Percentiles rank a stretch among this genome's conserved stretches.
Evolutionary conservation across 345 rosid species (phyloP).

Genomic region (Lepidium sativum): DNA sequence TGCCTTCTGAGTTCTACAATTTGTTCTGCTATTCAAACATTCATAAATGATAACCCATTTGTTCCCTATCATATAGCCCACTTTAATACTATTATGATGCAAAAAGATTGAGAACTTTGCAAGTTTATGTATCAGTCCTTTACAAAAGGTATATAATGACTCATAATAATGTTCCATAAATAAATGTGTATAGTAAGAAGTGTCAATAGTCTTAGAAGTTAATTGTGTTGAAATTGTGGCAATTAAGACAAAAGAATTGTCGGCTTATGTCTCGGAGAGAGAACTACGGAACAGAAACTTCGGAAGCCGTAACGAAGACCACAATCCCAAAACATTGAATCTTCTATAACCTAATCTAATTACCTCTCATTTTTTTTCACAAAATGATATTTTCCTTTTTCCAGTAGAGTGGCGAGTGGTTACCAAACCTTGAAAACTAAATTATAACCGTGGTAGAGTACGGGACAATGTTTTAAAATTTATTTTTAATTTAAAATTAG

Average conservation of each 20-base stretch:
- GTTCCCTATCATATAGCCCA: background rate
- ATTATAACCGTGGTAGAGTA: too few relatives aligned
- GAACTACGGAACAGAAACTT: constrained; percentile 27
- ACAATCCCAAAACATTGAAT: constrained; percentile 24
- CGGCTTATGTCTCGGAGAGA: constrained; percentile 24
- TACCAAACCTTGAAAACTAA: too few relatives aligned
- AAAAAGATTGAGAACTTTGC: background rate
- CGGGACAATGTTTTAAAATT: too few relatives aligned
- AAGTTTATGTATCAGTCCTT: too few relatives aligned
- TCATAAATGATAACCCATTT: background rate
- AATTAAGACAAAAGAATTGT: constrained; percentile 20
- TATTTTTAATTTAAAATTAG: too few relatives aligned
- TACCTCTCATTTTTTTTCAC: background rate
- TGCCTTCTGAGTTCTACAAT: background rate
- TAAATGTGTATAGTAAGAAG: constrained; percentile 10
- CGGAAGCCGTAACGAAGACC: constrained; percentile 16
- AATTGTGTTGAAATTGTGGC: constrained; percentile 8
- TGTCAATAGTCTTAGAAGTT: constrained; percentile 1
- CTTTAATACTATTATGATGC: background rate
- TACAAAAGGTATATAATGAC: too few relatives aligned
- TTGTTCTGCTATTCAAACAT: background rate
- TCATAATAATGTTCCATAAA: too few relatives aligned
- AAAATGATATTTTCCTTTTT: too few relatives aligned
- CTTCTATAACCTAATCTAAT: too few relatives aligned
- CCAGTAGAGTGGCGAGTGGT: too few relatives aligned